Evolutionary conservation across 2,329 filamentous ascomycete genomes (phyloP).

Genomic region (Paraphoma sp.): DNA sequence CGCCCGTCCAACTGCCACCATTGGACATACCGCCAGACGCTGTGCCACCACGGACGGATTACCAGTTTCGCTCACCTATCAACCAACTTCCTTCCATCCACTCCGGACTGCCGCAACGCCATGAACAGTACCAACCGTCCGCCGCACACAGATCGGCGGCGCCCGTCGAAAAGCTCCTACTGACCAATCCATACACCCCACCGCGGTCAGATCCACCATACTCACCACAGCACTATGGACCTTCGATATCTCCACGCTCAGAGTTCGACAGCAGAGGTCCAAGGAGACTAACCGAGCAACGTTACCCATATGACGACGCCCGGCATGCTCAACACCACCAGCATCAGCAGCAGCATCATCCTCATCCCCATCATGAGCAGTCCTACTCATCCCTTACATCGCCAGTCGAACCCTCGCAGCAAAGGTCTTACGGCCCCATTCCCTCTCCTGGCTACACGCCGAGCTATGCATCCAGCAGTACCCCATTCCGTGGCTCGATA

Average conservation of each 20-base stretch:
- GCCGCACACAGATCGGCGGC: conserved; percentile 36
- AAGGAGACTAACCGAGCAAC: conserved; percentile 37
- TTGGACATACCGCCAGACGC: conserved; percentile 47
- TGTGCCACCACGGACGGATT: conserved; percentile 47
- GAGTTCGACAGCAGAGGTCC: conserved; percentile 40
- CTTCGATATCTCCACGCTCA: conserved; percentile 45
- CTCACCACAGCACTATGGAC: conserved; percentile 48
- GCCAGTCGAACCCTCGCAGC: conserved; percentile 42
- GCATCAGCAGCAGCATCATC: conserved; percentile 41
- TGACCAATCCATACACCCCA: conserved; percentile 47
- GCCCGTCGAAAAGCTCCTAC: conserved; percentile 44
- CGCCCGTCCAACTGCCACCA: conserved; percentile 49
- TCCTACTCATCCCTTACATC: conserved; percentile 46
- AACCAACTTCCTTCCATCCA: conserved; percentile 47
- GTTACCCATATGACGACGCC: conserved; percentile 42
- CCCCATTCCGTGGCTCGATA: conserved; percentile 46
- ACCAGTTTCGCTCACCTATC: conserved; percentile 48
- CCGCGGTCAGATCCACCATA: conserved; percentile 49
- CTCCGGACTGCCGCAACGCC: conserved; percentile 37
- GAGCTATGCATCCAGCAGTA: conserved; percentile 47
- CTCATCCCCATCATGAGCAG: conserved; percentile 40
- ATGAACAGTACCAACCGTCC: conserved; percentile 33
- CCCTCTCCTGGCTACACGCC: conserved; percentile 50
- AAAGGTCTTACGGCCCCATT: conserved; percentile 42
- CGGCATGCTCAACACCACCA: conserved; percentile 38